Base-by-base conservation (phyloP, 768 basidiomycete species). In the Naganishia antarctica region DNA sequence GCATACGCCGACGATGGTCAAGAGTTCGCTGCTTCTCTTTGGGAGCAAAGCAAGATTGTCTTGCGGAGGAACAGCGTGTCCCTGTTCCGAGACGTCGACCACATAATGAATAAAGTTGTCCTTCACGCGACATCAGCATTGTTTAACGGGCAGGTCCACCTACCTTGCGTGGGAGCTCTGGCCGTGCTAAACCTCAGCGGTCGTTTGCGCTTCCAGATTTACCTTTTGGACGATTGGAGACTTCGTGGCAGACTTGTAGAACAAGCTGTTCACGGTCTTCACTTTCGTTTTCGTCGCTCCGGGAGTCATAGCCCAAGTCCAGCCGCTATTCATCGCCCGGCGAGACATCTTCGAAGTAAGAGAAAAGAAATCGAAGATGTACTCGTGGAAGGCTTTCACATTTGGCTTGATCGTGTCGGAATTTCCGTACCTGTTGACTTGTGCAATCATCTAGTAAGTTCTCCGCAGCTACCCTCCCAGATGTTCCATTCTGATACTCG, bases 321-420 rank as follows among this genome's bases (percentile, higher is more conserved):
- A 89, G 74, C 90, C 90, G 0, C 74, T 87, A 76, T 92, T 88
- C 79, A 86, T 91, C 70, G 74, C 83, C 70, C 86, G 87, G 68
- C 79, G 89, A 74, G 76, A 72, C 44, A 69, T 70, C 61, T 76
- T 76, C 63, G 71, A 72, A 25, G 65, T 66, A 4, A 59, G 71
- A 31, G 73, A 74, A 63, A 74, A 74, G 65, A 72, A 72, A 60
- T 69, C 68, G 6, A 69, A 69, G 64, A 41, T 72, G 15, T 74
- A 72, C 66, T 64, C 51, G 15, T 74, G 71, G 71, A 50, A 63
- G 58, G 66, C 71, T 12, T 75, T 73, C 68, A 67, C 68, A 53
- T 67, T 72, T 60, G 72, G 65, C 12, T 65, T 71, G 53, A 73
- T 75, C 59, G 68, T 72, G 7, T 73, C 71, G 40, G 72, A 75